Evolutionary conservation across 176 grass and related monocot species (phyloP), one percentile per base, ranked within the genome.

Genomic region (Pontederia crassipes): DNA sequence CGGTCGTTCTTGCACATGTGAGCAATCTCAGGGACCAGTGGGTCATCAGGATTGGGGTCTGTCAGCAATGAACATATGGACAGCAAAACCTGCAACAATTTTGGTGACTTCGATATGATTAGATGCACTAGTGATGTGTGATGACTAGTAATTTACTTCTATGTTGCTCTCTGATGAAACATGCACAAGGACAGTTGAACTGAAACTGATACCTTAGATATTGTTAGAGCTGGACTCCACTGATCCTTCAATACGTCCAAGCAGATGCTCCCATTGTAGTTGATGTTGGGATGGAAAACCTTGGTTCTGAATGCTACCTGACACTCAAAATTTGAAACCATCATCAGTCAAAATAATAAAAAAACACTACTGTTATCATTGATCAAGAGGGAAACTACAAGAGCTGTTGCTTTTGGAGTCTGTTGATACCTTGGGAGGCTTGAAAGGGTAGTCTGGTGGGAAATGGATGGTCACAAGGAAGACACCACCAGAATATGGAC

Each of bases 241-340:
- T 90, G 87, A 60, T 90, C 87, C 73, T 86, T 90, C 73, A 86
- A 76, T 68, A 90, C 86, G 80, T 90, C 87, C 56, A 90, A 80
- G 72, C 87, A 90, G 61, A 90, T 90, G 77, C 78, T 86, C 32
- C 87, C 87, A 55, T 83, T 89, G 86, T 78, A 85, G 73, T 85
- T 89, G 68, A 85, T 82, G 86, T 89, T 89, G 0, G 86, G 86
- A 72, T 90, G 87, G 69, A 86, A 90, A 49, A 90, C 83, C 76
- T 83, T 90, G 32, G 87, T 90, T 76, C 85, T 90, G 76, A 86
- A 90, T 64, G 79, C 76, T 13, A 90, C 79, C 83, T 86, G 65
- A 15, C 52, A 54, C 2, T 40, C 32, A 40, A 40, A 40, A 24
- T 24, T 24, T 40, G 4, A 7, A 40, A 4, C 32, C 32, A 40